Conservation (phyloP, 2,329 filamentous ascomycete genomes). For the Zasmidium angulare region DNA sequence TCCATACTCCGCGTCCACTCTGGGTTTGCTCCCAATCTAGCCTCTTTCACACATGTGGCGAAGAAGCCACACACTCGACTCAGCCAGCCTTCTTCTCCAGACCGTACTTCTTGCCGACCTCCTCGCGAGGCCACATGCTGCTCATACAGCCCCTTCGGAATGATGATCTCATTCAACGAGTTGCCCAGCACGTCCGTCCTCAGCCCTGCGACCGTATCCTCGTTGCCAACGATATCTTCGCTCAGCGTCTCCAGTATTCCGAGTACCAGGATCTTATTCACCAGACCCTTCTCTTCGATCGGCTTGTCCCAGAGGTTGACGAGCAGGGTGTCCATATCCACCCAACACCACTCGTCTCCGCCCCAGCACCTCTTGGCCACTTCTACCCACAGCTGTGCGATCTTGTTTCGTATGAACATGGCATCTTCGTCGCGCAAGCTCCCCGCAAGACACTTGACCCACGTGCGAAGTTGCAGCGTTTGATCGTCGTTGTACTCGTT, state of each 20-base stretch:
- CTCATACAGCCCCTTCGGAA: conserved; percentile 70
- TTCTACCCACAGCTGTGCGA: conserved; percentile 91
- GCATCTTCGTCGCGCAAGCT: conserved; percentile 71
- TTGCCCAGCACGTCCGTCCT: conserved; percentile 82
- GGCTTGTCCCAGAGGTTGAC: conserved; percentile 70
- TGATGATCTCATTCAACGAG: conserved; percentile 91
- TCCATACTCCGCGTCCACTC: conserved; percentile 56
- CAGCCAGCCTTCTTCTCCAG: conserved; percentile 84
- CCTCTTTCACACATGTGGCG: conserved; percentile 63
- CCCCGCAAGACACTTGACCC: conserved; percentile 77
- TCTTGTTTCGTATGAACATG: conserved; percentile 85
- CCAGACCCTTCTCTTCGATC: conserved; percentile 39
- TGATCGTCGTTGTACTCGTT: conserved; percentile 69
- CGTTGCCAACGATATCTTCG: conserved; percentile 86
- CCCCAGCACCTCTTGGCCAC: conserved; percentile 87
- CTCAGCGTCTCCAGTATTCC: conserved; percentile 87
- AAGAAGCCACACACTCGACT: conserved; percentile 73
- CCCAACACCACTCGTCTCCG: conserved; percentile 70
- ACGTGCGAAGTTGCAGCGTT: conserved; percentile 66
- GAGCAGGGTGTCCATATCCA: conserved; percentile 86
- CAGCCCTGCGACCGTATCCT: conserved; percentile 81
- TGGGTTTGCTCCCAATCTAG: conserved; percentile 47
- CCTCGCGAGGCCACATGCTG: conserved; percentile 66
- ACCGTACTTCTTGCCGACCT: conserved; percentile 67
- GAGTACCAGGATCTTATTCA: conserved; percentile 83